Base-by-base conservation (phyloP, 2,329 filamentous ascomycete genomes). In the Aspergillus novoparasiticus region DNA sequence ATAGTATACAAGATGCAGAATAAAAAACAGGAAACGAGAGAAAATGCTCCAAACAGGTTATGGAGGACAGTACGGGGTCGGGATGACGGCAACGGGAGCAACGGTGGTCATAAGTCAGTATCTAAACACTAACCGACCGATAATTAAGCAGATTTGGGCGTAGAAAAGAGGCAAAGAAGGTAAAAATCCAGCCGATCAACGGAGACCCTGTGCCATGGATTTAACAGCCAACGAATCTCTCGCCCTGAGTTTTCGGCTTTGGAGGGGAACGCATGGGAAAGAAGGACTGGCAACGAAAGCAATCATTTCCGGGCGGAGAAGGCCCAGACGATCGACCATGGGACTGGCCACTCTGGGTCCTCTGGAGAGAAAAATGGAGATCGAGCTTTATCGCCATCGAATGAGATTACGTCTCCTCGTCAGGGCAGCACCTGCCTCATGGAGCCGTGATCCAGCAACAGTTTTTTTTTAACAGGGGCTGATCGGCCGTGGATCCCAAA, bases 401-500 rank as follows among this genome's bases (percentile, higher is more conserved):
- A 57, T 57, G 36, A 51, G 53, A 60, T 32, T 30, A 12, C 32
- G 30, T 51, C 43, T 39, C 57, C 34, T 12, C 16, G 45, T 28
- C 30, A 51, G 57, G 58, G 34, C 50, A 45, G 57, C 57, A 39
- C 57, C 45, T 59, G 32, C 57, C 48, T 48, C 50, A 48, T 55
- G 58, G 46, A 56, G 51, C 50, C 30, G n/a, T 45, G 50, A 34
- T 26, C 43, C 59, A 57, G 54, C 55, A 48, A 50, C 46, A 62
- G 46, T 46, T 45, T 41, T 43, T 57, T 43, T 57, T n/a, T 16
- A 36, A 61, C 57, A 59, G 57, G 60, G 55, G 45, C 16, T 34
- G 60, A 61, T 61, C 60, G 46, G 60, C 60, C n/a, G 55, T 61
- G 60, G 60, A 61, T 43, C 60, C 54, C 32, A 50, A 57, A 61